Conservation (phyloP, 495 filamentous ascomycete genomes). For the Achaetomiella virescens region DNA sequence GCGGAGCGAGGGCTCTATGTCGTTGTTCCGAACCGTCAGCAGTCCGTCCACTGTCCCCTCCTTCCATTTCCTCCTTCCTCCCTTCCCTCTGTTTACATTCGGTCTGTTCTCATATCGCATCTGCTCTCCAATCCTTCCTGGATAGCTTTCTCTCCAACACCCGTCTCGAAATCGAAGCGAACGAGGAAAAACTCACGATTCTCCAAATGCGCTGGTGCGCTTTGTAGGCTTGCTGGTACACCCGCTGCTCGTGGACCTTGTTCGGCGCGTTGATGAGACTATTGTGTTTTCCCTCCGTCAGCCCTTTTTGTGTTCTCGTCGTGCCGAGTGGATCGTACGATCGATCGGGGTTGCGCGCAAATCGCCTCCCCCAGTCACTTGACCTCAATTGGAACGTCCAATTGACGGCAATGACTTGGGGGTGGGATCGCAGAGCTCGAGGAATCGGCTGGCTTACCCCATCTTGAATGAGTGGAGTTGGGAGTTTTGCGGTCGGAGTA, state of each 20-base stretch:
- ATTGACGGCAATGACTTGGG: neutral
- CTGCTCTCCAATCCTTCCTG: neutral
- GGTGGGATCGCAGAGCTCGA: neutral
- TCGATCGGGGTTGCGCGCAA: no score
- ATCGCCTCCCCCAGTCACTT: no score
- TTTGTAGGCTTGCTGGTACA: conserved; percentile 73
- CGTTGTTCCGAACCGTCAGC: conserved; percentile 12
- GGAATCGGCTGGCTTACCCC: conserved; percentile 18
- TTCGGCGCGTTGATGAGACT: conserved; percentile 77
- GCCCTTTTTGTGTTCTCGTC: no score
- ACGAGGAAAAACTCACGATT: conserved; percentile 58
- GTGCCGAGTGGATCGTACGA: conserved; percentile 28
- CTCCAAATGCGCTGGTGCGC: conserved; percentile 70
- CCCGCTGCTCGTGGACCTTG: conserved; percentile 73
- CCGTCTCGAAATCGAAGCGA: neutral
- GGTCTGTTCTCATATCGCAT: neutral
- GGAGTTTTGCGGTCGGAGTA: conserved; percentile 2
- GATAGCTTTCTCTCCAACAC: neutral
- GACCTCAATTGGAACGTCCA: no score
- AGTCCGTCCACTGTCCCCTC: conserved; percentile 14
- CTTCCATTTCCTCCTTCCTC: neutral
- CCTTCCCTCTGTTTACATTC: neutral
- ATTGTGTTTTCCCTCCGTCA: no score
- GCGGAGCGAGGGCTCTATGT: conserved; percentile 56
- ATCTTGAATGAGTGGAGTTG: conserved; percentile 19